Percentiles rank a stretch among this genome's conserved stretches.
Evolutionary conservation across 1,284 basidiomycete genomes (phyloP).

Genomic region (Marasmius sp.): DNA sequence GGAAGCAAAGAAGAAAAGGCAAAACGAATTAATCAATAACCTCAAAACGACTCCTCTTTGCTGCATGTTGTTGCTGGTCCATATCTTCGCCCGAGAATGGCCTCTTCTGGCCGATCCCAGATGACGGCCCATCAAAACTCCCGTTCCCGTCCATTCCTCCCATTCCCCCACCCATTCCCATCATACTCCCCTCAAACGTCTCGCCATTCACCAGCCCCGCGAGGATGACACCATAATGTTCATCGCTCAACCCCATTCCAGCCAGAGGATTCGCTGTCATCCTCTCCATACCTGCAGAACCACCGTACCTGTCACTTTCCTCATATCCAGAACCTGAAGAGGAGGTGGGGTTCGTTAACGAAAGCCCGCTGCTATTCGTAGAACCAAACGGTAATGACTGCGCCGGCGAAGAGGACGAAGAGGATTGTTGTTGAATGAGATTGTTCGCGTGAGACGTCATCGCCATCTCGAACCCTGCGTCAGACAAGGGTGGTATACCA

Average conservation of each 20-base stretch:
- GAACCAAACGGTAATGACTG: no score
- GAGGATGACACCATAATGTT: constrained; percentile 71
- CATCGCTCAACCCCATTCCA: constrained; percentile 74
- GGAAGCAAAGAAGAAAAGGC: no score
- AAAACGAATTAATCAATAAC: no score
- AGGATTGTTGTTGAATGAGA: constrained; percentile 9
- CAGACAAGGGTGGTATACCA: constrained; percentile 72
- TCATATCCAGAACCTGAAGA: neutral
- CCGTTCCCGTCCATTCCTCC: constrained; percentile 17
- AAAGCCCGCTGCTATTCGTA: no score
- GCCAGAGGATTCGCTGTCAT: constrained; percentile 56
- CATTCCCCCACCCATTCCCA: constrained; percentile 14
- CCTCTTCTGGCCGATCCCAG: neutral
- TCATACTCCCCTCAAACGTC: constrained; percentile 33
- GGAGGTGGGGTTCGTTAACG: no score
- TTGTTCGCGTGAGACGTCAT: constrained; percentile 34
- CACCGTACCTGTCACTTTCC: constrained; percentile 32
- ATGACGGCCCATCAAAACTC: neutral
- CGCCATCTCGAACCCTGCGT: constrained; percentile 58
- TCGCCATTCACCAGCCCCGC: constrained; percentile 64
- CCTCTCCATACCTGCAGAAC: constrained; percentile 46
- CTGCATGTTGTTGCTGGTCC: no score
- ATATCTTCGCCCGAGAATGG: no score
- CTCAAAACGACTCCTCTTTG: no score
- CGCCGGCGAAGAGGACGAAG: constrained; percentile 12